phyloP scores from a whole-genome alignment of 225 moss, liverwort and hornwort species.

The Thuidium tamariscinum region DNA sequence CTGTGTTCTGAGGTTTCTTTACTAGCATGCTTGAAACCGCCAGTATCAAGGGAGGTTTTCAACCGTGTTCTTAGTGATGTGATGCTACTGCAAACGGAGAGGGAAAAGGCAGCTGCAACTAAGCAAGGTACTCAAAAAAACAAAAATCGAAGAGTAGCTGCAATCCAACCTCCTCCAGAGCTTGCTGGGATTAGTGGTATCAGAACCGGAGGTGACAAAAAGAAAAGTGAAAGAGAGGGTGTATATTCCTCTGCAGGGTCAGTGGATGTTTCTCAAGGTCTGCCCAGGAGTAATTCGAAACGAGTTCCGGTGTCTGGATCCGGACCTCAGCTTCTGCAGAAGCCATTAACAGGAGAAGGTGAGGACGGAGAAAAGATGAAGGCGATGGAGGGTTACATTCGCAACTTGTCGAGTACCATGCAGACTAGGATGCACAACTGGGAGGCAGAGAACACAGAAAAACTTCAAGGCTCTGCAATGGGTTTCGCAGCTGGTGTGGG shows the following conservation, averaged over 20 bases:
- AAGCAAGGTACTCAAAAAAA: slow-evolving; percentile 48
- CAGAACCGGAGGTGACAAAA: slow-evolving; percentile 37
- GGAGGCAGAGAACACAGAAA: slow-evolving; percentile 90
- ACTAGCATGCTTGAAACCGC: slow-evolving; percentile 85
- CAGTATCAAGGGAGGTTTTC: slow-evolving; percentile 91
- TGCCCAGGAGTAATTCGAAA: slow-evolving; percentile 30
- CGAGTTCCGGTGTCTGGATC: slow-evolving; percentile 20
- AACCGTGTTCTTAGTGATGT: slow-evolving; percentile 82
- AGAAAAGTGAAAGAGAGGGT: slow-evolving; percentile 33
- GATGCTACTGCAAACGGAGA: slow-evolving; percentile 69
- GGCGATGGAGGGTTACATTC: slow-evolving; percentile 98
- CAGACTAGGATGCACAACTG: slow-evolving; percentile 95
- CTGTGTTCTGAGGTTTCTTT: slow-evolving; percentile 73
- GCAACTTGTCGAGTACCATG: slow-evolving; percentile 95
- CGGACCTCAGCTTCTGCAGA: slow-evolving; percentile 26
- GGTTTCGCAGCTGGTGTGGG: slow-evolving; percentile 91
- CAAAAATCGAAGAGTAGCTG: slow-evolving; percentile 61
- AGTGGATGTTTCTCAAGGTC: slow-evolving; percentile 31
- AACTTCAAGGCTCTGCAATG: slow-evolving; percentile 77
- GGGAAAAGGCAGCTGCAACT: slow-evolving; percentile 47
- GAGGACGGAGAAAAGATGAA: slow-evolving; percentile 99
- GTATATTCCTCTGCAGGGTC: slow-evolving; percentile 2
- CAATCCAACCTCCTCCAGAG: slow-evolving; percentile 60
- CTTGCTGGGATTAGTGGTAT: slow-evolving; percentile 23
- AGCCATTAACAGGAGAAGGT: slow-evolving; percentile 39